Percentiles rank a stretch among this genome's conserved stretches.
phyloP scores from a whole-genome alignment of 768 basidiomycete genomes.

The Termitomyces sp. region DNA sequence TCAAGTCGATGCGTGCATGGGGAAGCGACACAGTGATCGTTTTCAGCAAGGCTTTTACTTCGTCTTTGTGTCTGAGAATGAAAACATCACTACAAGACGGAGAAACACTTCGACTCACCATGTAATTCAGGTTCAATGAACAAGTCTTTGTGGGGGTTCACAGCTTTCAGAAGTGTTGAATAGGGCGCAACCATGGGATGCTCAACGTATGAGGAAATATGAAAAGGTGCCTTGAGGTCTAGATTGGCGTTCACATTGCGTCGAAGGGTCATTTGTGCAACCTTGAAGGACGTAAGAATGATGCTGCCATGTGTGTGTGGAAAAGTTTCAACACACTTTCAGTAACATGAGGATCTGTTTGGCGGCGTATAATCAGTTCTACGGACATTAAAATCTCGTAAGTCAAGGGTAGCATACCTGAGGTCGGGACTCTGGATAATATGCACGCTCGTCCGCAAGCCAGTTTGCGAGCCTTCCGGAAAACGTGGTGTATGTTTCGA shows the following conservation, averaged over 20 bases:
- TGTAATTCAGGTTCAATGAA: conserved; percentile 31
- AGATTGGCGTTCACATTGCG: conserved; percentile 18
- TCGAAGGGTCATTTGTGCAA: conserved; percentile 31
- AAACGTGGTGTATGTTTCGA: conserved; percentile 16
- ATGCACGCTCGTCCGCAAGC: conserved; percentile 43
- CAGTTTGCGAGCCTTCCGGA: conserved; percentile 37
- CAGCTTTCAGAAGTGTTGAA: conserved; percentile 23
- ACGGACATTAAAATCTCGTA: neutral
- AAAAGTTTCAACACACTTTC: conserved; percentile 26
- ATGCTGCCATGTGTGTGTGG: neutral
- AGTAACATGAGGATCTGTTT: conserved; percentile 45
- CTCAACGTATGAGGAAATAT: conserved; percentile 19
- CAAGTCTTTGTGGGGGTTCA: conserved; percentile 20
- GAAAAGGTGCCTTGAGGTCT: conserved; percentile 21
- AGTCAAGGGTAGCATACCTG: conserved; percentile 28
- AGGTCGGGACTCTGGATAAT: conserved; percentile 43
- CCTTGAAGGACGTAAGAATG: conserved; percentile 18
- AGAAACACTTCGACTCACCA: conserved; percentile 16
- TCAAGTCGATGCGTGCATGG: conserved; percentile 3
- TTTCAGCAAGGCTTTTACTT: conserved; percentile 8
- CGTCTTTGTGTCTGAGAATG: neutral
- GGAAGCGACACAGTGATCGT: conserved; percentile 1
- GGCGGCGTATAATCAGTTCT: neutral
- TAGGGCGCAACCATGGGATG: conserved; percentile 31
- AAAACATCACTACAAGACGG: neutral